Base-by-base conservation (phyloP, 805 yeast species). In the Candida silvatica region DNA sequence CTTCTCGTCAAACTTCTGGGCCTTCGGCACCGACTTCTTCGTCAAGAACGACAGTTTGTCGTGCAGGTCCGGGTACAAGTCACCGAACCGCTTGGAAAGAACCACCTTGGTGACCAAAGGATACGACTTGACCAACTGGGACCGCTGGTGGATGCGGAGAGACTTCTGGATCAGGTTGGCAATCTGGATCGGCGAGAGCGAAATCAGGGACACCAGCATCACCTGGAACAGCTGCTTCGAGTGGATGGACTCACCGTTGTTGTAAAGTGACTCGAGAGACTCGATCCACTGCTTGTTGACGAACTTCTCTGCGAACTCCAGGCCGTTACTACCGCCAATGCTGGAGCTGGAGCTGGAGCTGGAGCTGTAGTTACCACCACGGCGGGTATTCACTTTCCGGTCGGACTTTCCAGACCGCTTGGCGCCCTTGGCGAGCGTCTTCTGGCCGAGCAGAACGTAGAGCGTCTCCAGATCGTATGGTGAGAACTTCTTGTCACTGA, bases 91-190 rank as follows among this genome's bases (percentile, higher is more conserved):
- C 11, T 58, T 62, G 4, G 77, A 72, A 3, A 74, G 54, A 2
- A 79, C 47, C 2, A 81, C 58, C 1, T 75, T 64, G 5, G 77
- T 67, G 27, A 77, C 52, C 22, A 82, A 56, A 0, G 87, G 87
- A 40, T 64, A 65, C 17, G 66, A 38, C 4, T 59, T 47, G 8
- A 51, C 38, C 40, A 81, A 50, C 1, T 72, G 49, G 3, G 59
- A 59, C 4, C 63, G 50, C 27, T 62, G 64, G 7, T 51, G 58
- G 8, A 77, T 49, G 2, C 69, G 70, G 33, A 79, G 49, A 18
- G 64, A 67, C 18, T 65, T 59, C 3, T 61, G 52, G 16, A 75
- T 51, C 11, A 66, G 38, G 12, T 59, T 59, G 1, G 69, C 51
- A 16, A 76, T 48, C 35, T 66, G 61, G 12, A 62, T 48, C 0